Percentiles rank a stretch among this genome's conserved stretches.
These are phyloP conservation scores for Talaromyces sp. DNA, from an alignment of 2,329 filamentous ascomycete genomes.

Conservation along the genomic window DNA sequence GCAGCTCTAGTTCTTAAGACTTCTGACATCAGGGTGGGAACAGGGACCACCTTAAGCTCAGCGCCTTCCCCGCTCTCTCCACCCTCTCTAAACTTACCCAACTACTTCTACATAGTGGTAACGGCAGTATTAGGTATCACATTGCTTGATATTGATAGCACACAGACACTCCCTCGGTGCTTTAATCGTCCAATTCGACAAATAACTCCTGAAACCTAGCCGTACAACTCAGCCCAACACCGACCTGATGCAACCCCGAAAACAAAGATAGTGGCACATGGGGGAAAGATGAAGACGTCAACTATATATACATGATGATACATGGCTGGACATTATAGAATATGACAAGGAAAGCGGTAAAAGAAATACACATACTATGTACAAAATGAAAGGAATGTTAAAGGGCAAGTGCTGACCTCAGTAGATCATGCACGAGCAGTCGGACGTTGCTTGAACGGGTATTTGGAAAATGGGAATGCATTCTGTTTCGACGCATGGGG, in stretches of 20 bases:
- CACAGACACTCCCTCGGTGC: not conserved
- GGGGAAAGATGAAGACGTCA: not conserved
- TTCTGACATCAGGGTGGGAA: no score
- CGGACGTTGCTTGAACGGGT: constrained; percentile 31
- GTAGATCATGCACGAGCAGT: constrained; percentile 9
- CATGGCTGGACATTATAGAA: not conserved
- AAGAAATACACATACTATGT: not conserved
- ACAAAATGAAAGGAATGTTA: constrained; percentile 13
- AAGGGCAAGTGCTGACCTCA: not conserved
- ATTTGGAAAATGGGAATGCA: constrained; percentile 28
- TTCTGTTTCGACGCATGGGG: constrained; percentile 27
- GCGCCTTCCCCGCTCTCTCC: not conserved
- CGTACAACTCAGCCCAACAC: constrained; percentile 12
- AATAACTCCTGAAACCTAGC: not conserved
- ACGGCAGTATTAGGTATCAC: not conserved
- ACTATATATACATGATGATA: constrained; percentile 12
- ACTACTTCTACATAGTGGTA: not conserved
- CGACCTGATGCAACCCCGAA: constrained; percentile 16
- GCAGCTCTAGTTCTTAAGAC: not conserved
- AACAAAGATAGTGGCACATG: not conserved
- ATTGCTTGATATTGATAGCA: not conserved
- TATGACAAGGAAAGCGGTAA: not conserved
- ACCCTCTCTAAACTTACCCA: not conserved
- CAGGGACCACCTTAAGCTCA: not conserved
- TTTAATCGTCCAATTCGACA: not conserved